Base-by-base conservation (phyloP, 345 rosid species). In the Eucalyptus albens region DNA sequence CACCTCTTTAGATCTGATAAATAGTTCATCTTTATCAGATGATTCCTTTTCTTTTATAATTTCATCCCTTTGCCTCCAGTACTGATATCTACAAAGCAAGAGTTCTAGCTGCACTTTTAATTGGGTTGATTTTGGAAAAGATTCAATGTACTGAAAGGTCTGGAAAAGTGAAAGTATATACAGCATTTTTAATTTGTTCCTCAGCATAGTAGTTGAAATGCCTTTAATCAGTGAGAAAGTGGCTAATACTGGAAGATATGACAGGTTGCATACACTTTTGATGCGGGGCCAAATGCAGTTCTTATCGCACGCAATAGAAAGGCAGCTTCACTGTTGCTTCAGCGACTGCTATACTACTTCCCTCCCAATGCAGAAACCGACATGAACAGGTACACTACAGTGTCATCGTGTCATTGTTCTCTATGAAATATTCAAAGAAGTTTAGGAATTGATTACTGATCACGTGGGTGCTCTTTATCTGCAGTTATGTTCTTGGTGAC, bases 261-360 rank as follows among this genome's bases (percentile, higher is more conserved):
- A 87, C 95, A 97, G 99, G 96, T 97, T 90, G 97, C 99, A 50
- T 97, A 96, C 90, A 97, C 99, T 59, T 97, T 96, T 86, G 99
- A 97, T 92, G 99, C 99, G 88, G 99, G 99, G 90, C 99, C 99
- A 6, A 97, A 96, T 81, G 98, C 99, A 6, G 99, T 97, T 90
- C 90, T 97, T 87, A 94, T 97, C 56, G 97, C 99, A 80, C 94
- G 86, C 33, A 91, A 94, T 89, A 91, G 96, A 90, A 94, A 95
- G 88, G 92, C 94, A 86, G 99, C 99, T 81, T 88, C 94, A 86
- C 93, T 94, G 90, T 95, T 97, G 93, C 89, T 97, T 89, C 97
- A 94, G 91, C 93, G 95, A 93, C 93, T 97, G 90, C 99, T 97
- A 62, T 97, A 92, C 94, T 92, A 90, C 92, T 97, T 97, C 90